phyloP scores from a whole-genome alignment of 441 rosid genomes.

The Macaranga tanarius region DNA sequence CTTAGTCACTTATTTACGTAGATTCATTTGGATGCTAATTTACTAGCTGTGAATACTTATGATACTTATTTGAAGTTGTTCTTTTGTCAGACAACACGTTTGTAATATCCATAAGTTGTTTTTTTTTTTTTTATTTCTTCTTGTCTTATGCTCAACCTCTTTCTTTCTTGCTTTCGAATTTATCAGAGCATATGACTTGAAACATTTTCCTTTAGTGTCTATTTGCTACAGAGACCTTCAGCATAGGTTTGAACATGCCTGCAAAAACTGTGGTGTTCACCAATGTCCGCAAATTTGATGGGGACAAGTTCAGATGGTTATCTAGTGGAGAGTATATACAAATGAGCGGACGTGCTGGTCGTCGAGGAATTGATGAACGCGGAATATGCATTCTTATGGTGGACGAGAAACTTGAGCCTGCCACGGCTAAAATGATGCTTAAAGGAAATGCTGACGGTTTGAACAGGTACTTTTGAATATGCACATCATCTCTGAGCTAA shows the following conservation, averaged over 20 bases:
- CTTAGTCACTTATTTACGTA: background rate
- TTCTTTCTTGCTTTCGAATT: background rate
- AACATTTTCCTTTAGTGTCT: constrained; percentile 61
- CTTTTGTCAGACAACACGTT: background rate
- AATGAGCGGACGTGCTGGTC: constrained; percentile 99
- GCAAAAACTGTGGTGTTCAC: constrained; percentile 99
- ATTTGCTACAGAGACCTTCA: constrained; percentile 99
- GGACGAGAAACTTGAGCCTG: constrained; percentile 95
- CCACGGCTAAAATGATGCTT: constrained; percentile 92
- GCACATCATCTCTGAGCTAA: background rate
- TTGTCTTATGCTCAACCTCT: background rate
- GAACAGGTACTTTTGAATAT: constrained; percentile 62
- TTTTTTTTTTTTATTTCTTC: background rate
- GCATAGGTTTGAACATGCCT: constrained; percentile 99
- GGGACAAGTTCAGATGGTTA: constrained; percentile 97
- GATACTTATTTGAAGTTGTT: background rate
- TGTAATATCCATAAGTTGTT: background rate
- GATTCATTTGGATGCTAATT: background rate
- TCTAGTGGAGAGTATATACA: constrained; percentile 98
- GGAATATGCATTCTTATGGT: constrained; percentile 97
- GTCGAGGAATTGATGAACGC: constrained; percentile 96
- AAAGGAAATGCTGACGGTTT: constrained; percentile 96
- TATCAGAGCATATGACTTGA: constrained; percentile 27
- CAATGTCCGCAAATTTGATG: constrained; percentile 97
- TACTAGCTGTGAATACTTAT: background rate